Conservation (phyloP, 106 monocot genomes). For the Platanthera zijinensis region DNA sequence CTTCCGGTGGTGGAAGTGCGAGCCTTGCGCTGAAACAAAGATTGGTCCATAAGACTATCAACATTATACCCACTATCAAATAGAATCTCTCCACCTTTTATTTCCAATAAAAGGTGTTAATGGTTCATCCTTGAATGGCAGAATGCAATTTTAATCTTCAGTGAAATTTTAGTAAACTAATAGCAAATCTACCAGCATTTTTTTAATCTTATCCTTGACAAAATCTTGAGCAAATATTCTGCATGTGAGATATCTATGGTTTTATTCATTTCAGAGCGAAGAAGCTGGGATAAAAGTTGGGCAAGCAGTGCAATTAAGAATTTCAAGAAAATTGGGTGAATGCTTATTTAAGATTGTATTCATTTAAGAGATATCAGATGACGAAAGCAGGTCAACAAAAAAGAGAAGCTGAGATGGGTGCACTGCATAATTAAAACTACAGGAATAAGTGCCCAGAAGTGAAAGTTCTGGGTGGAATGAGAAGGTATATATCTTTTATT, state of each 20-base stretch:
- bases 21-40: constrained; percentile 17
- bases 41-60: neutral
- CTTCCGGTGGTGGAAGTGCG: constrained; percentile 21
- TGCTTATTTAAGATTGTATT: neutral
- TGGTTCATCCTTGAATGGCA: neutral
- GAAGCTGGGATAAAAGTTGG: too few relatives aligned
- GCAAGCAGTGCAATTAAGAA: neutral
- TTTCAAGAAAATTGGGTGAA: neutral
- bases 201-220: neutral
- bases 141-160: too few relatives aligned
- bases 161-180: too few relatives aligned
- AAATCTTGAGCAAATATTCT: too few relatives aligned
- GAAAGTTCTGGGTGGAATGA: neutral
- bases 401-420: neutral
- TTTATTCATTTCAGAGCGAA: too few relatives aligned
- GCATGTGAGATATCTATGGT: too few relatives aligned
- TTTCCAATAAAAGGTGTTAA: neutral
- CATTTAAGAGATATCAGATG: neutral
- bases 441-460: neutral
- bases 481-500: neutral
- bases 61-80: neutral
- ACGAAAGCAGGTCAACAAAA: neutral
- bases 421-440: neutral
- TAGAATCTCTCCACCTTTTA: neutral
- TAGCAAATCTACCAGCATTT: neutral